Evolutionary conservation across 352 stramenopile genomes (phyloP).

Genomic region (Saprolegnia parasitica): DNA sequence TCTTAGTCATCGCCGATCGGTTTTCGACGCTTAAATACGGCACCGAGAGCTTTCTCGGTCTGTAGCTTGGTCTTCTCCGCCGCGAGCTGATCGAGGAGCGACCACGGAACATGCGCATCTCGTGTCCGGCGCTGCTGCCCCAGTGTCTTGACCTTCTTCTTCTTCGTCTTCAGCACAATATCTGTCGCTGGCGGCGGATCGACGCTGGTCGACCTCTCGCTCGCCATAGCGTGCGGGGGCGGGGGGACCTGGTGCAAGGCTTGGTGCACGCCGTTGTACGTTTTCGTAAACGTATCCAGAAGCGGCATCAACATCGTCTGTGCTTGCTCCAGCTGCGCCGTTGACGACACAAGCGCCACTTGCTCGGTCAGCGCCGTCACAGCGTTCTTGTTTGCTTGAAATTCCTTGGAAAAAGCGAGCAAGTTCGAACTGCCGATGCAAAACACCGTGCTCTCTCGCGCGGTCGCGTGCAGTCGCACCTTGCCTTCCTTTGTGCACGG

Average conservation of each 20-base stretch:
- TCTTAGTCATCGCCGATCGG: neutral
- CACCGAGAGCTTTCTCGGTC: constrained; percentile 2
- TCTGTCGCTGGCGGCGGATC: too few relatives aligned
- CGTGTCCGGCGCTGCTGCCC: constrained; percentile 36
- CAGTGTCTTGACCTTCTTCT: constrained; percentile 29
- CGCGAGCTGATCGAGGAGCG: constrained; percentile 60
- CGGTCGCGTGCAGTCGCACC: constrained; percentile 8
- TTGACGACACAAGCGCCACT: constrained; percentile 40
- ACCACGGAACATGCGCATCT: constrained; percentile 59
- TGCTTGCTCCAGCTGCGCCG: constrained; percentile 55
- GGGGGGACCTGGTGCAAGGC: neutral
- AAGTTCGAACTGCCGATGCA: constrained; percentile 17
- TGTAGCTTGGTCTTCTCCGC: constrained; percentile 62
- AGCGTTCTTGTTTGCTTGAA: neutral
- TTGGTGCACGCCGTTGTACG: constrained; percentile 40
- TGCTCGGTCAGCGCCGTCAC: constrained; percentile 38
- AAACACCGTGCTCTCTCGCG: constrained; percentile 9
- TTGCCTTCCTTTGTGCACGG: constrained; percentile 57
- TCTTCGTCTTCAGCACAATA: constrained; percentile 5
- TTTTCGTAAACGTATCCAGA: constrained; percentile 47
- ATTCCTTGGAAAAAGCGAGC: neutral
- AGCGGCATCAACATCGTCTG: constrained; percentile 60
- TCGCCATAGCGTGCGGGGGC: neutral
- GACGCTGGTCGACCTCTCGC: neutral
- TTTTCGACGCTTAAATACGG: constrained; percentile 1